phyloP scores from a whole-genome alignment of 176 grass and related monocot genomes.

The Panicum miliaceum region DNA sequence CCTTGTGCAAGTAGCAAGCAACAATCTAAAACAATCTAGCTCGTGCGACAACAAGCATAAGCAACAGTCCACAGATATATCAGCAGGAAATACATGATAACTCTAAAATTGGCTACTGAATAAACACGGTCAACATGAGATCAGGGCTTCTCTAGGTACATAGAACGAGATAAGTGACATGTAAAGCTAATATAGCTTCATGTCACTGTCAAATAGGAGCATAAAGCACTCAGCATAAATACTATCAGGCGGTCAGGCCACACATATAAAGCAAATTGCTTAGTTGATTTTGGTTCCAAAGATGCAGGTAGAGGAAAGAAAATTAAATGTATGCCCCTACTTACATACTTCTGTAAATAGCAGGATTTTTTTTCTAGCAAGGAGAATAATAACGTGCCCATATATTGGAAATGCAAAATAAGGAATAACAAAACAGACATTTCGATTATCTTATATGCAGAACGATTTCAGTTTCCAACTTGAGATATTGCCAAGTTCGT shows the following conservation, averaged over 20 bases:
- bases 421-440: background rate
- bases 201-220: background rate
- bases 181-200: background rate
- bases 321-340: background rate
- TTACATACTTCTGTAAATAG: background rate
- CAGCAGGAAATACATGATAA: background rate
- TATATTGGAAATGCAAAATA: background rate
- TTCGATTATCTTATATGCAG: background rate
- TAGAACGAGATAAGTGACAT: background rate
- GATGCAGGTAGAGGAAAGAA: background rate
- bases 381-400: background rate
- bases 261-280: background rate
- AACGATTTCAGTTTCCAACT: background rate
- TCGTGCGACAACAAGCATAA: background rate
- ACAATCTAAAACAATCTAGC: background rate
- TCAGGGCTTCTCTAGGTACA: background rate
- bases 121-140: background rate
- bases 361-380: background rate
- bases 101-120: background rate
- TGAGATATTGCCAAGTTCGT: background rate
- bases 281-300: background rate
- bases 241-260: background rate
- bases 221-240: background rate
- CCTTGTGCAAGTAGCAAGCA: background rate
- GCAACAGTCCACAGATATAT: background rate